Evolutionary conservation across 805 yeast genomes (phyloP), one percentile per base, ranked within the genome.

Genomic region (Candida manassasensis): DNA sequence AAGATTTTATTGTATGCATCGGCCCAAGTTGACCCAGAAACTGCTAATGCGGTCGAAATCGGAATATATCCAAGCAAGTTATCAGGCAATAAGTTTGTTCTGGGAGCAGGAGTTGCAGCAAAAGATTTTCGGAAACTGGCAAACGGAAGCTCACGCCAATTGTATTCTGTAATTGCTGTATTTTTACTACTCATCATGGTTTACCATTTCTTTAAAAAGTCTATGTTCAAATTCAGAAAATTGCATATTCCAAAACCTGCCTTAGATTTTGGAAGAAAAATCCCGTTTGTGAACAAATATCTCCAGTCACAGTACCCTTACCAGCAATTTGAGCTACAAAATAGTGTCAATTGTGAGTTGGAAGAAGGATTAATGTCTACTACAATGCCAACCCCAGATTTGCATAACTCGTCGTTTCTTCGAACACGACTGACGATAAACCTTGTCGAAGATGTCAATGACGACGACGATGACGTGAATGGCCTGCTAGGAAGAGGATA

Each of bases 1-100:
- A 81, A 84, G 50, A 87, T 89, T 18, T 54, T 93, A 3, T 56
- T 90, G 9, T 85, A 79, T 55, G 96, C 96, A 0, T 79, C 95
- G 0, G 75, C 89, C 11, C 79, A 78, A 43, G 69, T 85, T 5
- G 55, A 63, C 4, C 15, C 42, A 2, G 14, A 32, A 2, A 41
- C 52, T 4, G 38, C 45, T 4, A 50, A 47, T 8, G 57, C 46
- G 2, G 17, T 36, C 19, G 35, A 52, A 1, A 54, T 64, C 14
- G 77, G 75, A 3, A 58, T 72, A 11, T 48, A 53, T 16, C 70
- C 75, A 3, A 63, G 74, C 41, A 61, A 55, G 7, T 50, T 63
- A 6, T 55, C 67, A 0, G 57, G 55, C 3, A 52, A 48, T 24
- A 22, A 37, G 17, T 63, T 62, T 44, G 55, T 63, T 3, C 51